phyloP scores from a whole-genome alignment of 2,329 filamentous ascomycete species.

The Fonsecaea pedrosoi region DNA sequence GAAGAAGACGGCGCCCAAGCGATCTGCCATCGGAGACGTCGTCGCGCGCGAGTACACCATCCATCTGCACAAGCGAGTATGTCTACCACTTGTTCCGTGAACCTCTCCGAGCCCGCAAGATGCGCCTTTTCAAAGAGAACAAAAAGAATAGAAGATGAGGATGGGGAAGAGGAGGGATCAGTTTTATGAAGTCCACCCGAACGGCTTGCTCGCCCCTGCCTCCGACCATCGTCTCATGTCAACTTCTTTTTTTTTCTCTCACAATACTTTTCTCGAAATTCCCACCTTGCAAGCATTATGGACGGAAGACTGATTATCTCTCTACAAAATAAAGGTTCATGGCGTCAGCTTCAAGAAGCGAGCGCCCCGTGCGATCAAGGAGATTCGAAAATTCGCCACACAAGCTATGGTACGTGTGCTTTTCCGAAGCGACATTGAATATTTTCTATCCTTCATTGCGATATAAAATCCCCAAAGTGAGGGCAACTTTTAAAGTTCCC shows the following conservation, averaged over 20 bases:
- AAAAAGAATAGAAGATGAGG: background rate
- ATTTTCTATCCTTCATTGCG: background rate
- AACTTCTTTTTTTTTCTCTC: constrained; percentile 1
- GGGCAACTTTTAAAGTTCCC: background rate
- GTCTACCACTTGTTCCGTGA: constrained; percentile 49
- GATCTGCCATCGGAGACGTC: constrained; percentile 98
- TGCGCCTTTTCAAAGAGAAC: background rate
- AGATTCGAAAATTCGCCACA: constrained; percentile 93
- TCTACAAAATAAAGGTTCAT: constrained; percentile 72
- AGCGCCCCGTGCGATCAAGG: constrained; percentile 97
- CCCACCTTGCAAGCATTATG: constrained; percentile 52
- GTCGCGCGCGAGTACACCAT: constrained; percentile 99
- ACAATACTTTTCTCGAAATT: constrained; percentile 34
- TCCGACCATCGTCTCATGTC: background rate
- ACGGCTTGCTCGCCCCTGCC: constrained; percentile 45
- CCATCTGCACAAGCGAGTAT: constrained; percentile 99
- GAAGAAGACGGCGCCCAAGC: constrained; percentile 77
- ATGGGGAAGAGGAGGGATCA: constrained; percentile 48
- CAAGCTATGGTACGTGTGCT: constrained; percentile 86
- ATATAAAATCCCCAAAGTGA: background rate
- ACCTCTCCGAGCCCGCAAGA: constrained; percentile 29
- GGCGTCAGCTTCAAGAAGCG: constrained; percentile 99
- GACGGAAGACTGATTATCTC: constrained; percentile 71
- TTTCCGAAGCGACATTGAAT: constrained; percentile 19
- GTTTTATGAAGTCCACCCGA: constrained; percentile 75